phyloP scores from a whole-genome alignment of 2,329 filamentous ascomycete genomes.

The Corniculantispora saksenae region DNA sequence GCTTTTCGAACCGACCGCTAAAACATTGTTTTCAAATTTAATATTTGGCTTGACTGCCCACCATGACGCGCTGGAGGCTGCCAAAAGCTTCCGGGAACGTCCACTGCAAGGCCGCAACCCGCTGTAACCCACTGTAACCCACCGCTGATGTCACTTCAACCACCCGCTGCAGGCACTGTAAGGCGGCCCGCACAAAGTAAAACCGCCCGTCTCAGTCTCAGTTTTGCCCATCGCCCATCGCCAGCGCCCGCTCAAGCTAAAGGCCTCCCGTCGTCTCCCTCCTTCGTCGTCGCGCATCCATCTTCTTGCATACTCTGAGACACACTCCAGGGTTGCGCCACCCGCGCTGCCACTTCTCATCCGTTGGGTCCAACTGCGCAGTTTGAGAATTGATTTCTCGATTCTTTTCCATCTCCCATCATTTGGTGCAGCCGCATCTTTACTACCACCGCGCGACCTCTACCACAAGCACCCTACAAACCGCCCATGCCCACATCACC shows the following conservation, averaged over 20 bases:
- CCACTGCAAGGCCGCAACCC: background rate
- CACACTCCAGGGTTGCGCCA: slow-evolving; percentile 6
- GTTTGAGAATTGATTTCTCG: background rate
- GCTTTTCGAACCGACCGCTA: too few relatives aligned
- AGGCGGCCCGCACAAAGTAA: background rate
- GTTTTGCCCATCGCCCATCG: background rate
- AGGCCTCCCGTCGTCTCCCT: background rate
- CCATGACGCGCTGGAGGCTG: background rate
- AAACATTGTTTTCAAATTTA: too few relatives aligned
- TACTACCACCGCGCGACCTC: background rate
- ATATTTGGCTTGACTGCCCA: too few relatives aligned
- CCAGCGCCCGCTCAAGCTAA: background rate
- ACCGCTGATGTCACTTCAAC: too few relatives aligned
- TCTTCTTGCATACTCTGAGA: slow-evolving; percentile 14
- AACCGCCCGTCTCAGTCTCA: too few relatives aligned
- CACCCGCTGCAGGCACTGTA: background rate
- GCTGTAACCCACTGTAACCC: too few relatives aligned
- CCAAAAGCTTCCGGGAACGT: background rate
- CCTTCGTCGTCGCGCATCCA: background rate
- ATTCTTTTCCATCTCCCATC: background rate
- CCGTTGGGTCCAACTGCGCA: background rate
- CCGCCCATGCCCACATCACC: slow-evolving; percentile 3
- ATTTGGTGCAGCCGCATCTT: too few relatives aligned
- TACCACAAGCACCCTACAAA: background rate
- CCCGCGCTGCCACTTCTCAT: background rate